Evolutionary conservation across 208 protist species (phyloP).

Genomic region (Porcisia hertigi): DNA sequence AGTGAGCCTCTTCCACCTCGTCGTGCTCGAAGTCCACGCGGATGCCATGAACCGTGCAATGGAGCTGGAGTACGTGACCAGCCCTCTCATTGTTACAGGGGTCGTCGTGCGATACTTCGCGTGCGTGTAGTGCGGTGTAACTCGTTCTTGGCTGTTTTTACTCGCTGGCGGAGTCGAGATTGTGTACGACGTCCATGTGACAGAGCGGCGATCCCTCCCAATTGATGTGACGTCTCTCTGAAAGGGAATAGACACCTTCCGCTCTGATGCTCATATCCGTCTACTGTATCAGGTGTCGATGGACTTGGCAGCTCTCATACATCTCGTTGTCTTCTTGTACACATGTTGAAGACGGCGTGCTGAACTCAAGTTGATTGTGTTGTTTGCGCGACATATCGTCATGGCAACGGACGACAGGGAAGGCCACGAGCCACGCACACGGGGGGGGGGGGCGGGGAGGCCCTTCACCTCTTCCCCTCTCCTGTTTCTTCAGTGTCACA

Average conservation of each 20-base stretch:
- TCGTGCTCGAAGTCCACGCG: conserved; percentile 49
- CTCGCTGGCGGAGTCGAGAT: conserved; percentile 50
- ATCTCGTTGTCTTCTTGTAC: conserved; percentile 37
- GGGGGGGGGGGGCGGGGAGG: too few species aligned
- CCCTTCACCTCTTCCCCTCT: too few species aligned
- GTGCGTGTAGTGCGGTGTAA: conserved; percentile 45
- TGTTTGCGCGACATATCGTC: too few species aligned
- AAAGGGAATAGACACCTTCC: conserved; percentile 47
- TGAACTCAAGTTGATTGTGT: background rate
- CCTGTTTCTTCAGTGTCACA: too few species aligned
- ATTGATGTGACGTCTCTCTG: conserved; percentile 72
- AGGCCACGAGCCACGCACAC: too few species aligned
- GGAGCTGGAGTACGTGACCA: conserved; percentile 57
- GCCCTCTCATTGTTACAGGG: conserved; percentile 55
- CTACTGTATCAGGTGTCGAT: conserved; percentile 42
- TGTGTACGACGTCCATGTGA: conserved; percentile 52
- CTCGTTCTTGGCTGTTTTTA: conserved; percentile 34
- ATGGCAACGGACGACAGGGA: too few species aligned
- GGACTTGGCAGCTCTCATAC: conserved; percentile 27
- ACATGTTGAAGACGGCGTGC: background rate
- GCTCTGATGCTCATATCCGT: conserved; percentile 47
- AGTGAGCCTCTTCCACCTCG: conserved; percentile 45
- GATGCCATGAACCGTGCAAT: conserved; percentile 58
- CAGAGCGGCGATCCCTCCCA: conserved; percentile 40
- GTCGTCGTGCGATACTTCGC: conserved; percentile 59